Percentiles rank a stretch among this genome's conserved stretches.
phyloP scores from a whole-genome alignment of 768 basidiomycete genomes.

The Tylopilus balloui region DNA sequence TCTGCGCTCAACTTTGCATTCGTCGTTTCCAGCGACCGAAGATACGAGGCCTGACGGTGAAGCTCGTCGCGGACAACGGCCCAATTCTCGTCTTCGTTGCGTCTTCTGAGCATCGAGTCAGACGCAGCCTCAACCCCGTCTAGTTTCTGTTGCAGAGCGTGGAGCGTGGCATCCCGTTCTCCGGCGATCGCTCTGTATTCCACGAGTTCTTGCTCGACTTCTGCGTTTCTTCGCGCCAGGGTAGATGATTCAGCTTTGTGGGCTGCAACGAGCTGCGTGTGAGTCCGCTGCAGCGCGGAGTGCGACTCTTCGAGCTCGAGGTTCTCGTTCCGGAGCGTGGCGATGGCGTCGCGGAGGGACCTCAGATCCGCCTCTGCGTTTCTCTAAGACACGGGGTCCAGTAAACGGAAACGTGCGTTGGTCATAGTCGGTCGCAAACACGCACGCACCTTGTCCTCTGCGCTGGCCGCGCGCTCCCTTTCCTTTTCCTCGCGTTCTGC shows the following conservation, averaged over 20 bases:
- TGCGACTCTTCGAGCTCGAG: constrained; percentile 60
- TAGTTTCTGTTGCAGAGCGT: constrained; percentile 44
- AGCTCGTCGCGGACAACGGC: constrained; percentile 63
- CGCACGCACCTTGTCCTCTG: constrained; percentile 57
- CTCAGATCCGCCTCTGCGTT: constrained; percentile 50
- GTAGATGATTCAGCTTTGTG: constrained; percentile 51
- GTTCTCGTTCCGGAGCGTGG: constrained; percentile 50
- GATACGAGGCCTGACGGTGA: constrained; percentile 57
- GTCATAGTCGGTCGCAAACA: neutral
- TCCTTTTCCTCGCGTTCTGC: constrained; percentile 69
- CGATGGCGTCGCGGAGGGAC: constrained; percentile 44
- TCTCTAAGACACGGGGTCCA: constrained; percentile 30
- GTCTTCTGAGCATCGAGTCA: constrained; percentile 25
- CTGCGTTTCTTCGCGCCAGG: constrained; percentile 40
- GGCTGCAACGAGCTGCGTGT: constrained; percentile 45
- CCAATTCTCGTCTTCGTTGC: constrained; percentile 53
- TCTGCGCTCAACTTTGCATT: constrained; percentile 57
- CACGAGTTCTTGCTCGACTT: constrained; percentile 47
- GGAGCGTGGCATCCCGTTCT: constrained; percentile 38
- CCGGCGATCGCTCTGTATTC: constrained; percentile 40
- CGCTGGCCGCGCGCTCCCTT: constrained; percentile 43
- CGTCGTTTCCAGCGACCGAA: constrained; percentile 53
- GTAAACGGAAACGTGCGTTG: neutral
- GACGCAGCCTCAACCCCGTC: constrained; percentile 41
- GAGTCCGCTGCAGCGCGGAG: constrained; percentile 42